Evolutionary conservation across 2,329 filamentous ascomycete species (phyloP), one percentile per base, ranked within the genome.

Genomic region (Lizonia empirigonia): DNA sequence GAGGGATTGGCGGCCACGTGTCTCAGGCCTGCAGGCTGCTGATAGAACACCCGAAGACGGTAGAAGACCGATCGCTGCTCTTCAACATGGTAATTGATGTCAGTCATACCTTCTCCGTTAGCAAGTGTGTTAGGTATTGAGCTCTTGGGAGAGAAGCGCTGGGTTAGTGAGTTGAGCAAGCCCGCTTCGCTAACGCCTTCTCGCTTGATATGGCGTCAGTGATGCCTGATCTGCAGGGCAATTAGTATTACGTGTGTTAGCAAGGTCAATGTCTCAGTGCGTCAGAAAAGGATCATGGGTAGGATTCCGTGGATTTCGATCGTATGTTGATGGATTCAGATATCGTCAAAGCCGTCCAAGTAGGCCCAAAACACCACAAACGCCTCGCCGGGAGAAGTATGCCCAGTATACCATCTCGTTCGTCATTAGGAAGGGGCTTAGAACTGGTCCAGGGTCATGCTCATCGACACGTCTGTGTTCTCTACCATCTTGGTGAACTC

Each of bases 401-500:
- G 50, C 50, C 62, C 53, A 48, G 57, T 49, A 54, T 54, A 36
- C 44, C 36, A 45, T 41, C 33, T 35, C 30, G 24, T 46, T 57
- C 40, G 50, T 55, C 13, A 50, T 46, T 35, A 40, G 38, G 47
- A 55, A 48, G 39, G 44, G 44, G 55, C 38, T 58, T 65, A 71
- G 52, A 71, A 69, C 79, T 72, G 77, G 81, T 83, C 84, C 73
- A 87, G 74, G 39, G 84, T 87, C 84, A 87, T 86, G 72, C 84
- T 87, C 80, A 86, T 81, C 54, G 80, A 82, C 37, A 87, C 80
- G 72, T 87, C 85, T 20, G 93, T 97, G 74, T 89, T 96, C 82
- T 97, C 93, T 42, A 99, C 94, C 93, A 99, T 97, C 79, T 94
- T 91, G 55, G 87, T 93, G 73, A 99, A 99, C 82, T 99, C 94